phyloP scores from a whole-genome alignment of 352 stramenopile species.

The Pythium biforme region DNA sequence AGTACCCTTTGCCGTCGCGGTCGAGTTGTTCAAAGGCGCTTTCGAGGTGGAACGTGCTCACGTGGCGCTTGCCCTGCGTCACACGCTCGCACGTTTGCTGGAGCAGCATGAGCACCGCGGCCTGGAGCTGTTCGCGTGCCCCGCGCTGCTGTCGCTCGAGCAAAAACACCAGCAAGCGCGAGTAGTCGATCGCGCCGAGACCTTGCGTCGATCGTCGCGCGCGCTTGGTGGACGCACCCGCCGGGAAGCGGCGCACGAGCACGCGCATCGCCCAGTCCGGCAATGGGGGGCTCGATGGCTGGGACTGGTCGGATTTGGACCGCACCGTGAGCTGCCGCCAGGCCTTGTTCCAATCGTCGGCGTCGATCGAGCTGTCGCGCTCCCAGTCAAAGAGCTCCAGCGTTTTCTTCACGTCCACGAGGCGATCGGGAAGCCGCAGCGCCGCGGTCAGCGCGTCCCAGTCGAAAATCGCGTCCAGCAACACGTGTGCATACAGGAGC shows the following conservation, averaged over 20 bases:
- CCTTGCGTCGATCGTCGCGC: not conserved
- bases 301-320: not conserved
- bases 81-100: constrained; percentile 13
- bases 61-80: not conserved
- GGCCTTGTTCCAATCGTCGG: constrained; percentile 47
- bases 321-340: constrained; percentile 30
- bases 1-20: constrained; percentile 41
- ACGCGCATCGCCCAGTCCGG: constrained; percentile 43
- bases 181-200: constrained; percentile 41
- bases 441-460: constrained; percentile 30
- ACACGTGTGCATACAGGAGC: constrained; percentile 30
- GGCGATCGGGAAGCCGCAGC: constrained; percentile 35
- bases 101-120: constrained; percentile 28
- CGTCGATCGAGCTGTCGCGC: constrained; percentile 32
- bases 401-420: constrained; percentile 44
- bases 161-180: constrained; percentile 48
- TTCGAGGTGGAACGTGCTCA: constrained; percentile 35
- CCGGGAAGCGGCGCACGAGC: constrained; percentile 37
- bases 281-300: constrained; percentile 8
- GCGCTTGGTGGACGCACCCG: not conserved
- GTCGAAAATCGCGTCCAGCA: constrained; percentile 53
- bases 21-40: constrained; percentile 38
- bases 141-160: constrained; percentile 38
- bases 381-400: constrained; percentile 55
- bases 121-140: constrained; percentile 24